Evolutionary conservation across 1,284 basidiomycete species (phyloP).

Genomic region (Puccinia brachypodii): DNA sequence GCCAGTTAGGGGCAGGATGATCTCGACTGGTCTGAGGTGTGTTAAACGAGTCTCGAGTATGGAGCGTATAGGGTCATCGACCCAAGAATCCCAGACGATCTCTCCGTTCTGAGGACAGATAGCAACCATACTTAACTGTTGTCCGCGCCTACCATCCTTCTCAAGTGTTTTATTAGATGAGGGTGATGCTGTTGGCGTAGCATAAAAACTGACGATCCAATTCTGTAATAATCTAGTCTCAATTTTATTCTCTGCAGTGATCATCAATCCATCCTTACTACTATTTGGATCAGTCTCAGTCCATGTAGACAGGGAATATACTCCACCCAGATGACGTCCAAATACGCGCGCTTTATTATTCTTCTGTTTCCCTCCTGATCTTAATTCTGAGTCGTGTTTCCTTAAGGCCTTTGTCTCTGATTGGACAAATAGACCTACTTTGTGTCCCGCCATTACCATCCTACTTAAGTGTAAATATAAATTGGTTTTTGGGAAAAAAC

Average conservation of each 20-base stretch:
- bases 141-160: background rate
- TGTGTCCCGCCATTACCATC: constrained; percentile 54
- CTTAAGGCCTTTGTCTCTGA: constrained; percentile 56
- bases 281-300: constrained; percentile 53
- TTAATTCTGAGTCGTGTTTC: constrained; percentile 53
- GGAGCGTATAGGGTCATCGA: constrained; percentile 21
- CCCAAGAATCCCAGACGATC: constrained; percentile 33
- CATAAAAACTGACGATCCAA: constrained; percentile 39
- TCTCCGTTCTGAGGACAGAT: constrained; percentile 40
- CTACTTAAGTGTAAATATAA: constrained; percentile 55
- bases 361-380: constrained; percentile 49
- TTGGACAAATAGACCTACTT: constrained; percentile 56
- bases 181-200: background rate
- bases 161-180: background rate
- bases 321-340: constrained; percentile 53
- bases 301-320: constrained; percentile 57
- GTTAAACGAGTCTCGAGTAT: constrained; percentile 23
- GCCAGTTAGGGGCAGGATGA: constrained; percentile 43
- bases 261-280: background rate
- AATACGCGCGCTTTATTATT: constrained; percentile 50
- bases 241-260: too few relatives aligned
- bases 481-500: constrained; percentile 56
- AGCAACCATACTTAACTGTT: constrained; percentile 26
- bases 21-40: constrained; percentile 26
- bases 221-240: background rate